Evolutionary conservation across 345 rosid species (phyloP), one percentile per base, ranked within the genome.

Genomic region (Linum lewisii): DNA sequence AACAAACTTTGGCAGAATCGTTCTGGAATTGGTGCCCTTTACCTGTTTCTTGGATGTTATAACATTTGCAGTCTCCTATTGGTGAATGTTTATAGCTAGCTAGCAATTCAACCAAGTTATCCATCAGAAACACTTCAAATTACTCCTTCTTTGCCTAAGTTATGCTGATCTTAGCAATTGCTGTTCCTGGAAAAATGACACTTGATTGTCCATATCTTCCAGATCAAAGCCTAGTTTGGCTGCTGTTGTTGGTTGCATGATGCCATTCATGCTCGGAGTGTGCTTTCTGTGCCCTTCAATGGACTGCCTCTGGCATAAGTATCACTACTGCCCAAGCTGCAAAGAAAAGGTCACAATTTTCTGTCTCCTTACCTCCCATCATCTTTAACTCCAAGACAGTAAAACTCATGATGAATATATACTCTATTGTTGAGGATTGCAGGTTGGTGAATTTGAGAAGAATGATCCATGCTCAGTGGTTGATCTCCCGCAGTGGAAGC

Each of bases 251-350:
- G 99, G 94, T 45, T 93, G 99, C 78, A 89, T 93, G 91, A 82
- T 82, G 86, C 99, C 97, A 0, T 66, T 89, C 67, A 79, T 82
- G 85, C 96, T 93, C 57, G 99, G 97, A 32, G 51, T 72, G 54
- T 93, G 99, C 80, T 93, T 89, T 65, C 95, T 93, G 24, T 84
- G 86, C 72, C 97, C 97, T 65, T 85, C 97, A 51, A 84, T 82
- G 95, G 95, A 87, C 69, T 89, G 97, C 73, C 99, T 93, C 62
- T 89, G 97, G 99, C 92, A 85, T 77, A 93, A 93, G 64, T 81
- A 89, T 72, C 99, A 93, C 69, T 74, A 85, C 63, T 93, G 99
- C 74, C 97, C 95, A 13, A 67, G 69, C 63, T 93, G 99, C 80
- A 75, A 66, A 10, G 77, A 81, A 61, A 82, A 86, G 84, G 97